Evolutionary conservation across 257 asterid species (phyloP).

Genomic region (Anisodus acutangulus): DNA sequence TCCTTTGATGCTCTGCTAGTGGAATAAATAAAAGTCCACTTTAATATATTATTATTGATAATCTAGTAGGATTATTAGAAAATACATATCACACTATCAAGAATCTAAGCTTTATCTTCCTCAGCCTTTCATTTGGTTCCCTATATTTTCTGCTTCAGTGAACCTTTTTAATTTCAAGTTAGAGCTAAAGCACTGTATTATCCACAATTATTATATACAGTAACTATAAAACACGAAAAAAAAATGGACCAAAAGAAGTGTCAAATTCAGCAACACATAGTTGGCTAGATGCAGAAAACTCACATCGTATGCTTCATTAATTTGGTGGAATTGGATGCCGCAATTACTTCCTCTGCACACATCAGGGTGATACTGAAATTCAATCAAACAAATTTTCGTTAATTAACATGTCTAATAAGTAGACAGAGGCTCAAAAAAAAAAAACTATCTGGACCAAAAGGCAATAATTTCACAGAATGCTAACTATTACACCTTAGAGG

Average conservation of each 20-base stretch:
- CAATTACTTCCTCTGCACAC: conserved; percentile 79
- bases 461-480: background rate
- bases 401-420: background rate
- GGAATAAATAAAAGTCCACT: background rate
- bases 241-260: background rate
- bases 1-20: background rate
- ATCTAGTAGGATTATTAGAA: background rate
- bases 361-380: conserved; percentile 93
- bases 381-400: background rate
- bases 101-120: background rate
- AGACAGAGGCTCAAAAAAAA: background rate
- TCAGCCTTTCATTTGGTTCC: background rate
- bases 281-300: conserved; percentile 28
- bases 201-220: background rate
- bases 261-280: background rate
- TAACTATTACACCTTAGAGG: background rate
- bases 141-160: background rate
- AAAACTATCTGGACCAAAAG: background rate
- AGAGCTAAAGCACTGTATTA: background rate
- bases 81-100: background rate
- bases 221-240: background rate
- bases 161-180: background rate
- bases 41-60: background rate
- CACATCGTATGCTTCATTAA: conserved; percentile 84
- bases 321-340: conserved; percentile 63